Evolutionary conservation across 495 filamentous ascomycete species (phyloP).

Genomic region (Penicillium cosmopolitanum): DNA sequence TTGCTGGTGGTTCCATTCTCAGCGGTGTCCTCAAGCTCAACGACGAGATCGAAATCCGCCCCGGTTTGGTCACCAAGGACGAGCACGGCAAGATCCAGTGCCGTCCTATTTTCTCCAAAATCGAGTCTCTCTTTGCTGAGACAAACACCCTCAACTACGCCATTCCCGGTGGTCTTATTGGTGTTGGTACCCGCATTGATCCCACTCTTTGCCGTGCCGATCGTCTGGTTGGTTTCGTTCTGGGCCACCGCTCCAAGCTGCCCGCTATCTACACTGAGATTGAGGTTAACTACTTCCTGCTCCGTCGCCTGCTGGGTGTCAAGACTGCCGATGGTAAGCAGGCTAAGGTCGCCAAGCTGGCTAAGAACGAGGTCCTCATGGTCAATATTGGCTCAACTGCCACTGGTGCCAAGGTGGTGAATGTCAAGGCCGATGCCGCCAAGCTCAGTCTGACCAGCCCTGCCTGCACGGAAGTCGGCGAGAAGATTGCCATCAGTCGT

Average conservation of each 20-base stretch:
- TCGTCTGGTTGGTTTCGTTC: slow-evolving; percentile 96
- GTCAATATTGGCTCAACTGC: slow-evolving; percentile 98
- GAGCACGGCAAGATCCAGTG: slow-evolving; percentile 93
- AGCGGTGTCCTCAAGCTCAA: slow-evolving; percentile 94
- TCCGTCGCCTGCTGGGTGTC: slow-evolving; percentile 91
- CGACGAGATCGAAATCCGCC: slow-evolving; percentile 97
- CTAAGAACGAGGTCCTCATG: slow-evolving; percentile 98
- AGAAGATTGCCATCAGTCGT: slow-evolving; percentile 95
- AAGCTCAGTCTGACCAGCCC: slow-evolving; percentile 87
- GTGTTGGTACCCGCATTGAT: slow-evolving; percentile 96
- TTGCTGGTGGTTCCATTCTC: slow-evolving; percentile 94
- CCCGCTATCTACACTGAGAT: slow-evolving; percentile 96
- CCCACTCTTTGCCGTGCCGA: slow-evolving; percentile 94
- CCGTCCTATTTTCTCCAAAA: slow-evolving; percentile 92
- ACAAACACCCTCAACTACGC: slow-evolving; percentile 98
- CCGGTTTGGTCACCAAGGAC: slow-evolving; percentile 92
- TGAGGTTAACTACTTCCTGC: slow-evolving; percentile 98
- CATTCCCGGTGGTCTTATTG: slow-evolving; percentile 93
- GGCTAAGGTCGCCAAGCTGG: slow-evolving; percentile 95
- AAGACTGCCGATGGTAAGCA: slow-evolving; percentile 98
- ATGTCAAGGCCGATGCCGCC: slow-evolving; percentile 95
- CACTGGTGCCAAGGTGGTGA: slow-evolving; percentile 91
- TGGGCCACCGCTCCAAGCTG: slow-evolving; percentile 87
- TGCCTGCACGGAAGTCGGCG: slow-evolving; percentile 89
- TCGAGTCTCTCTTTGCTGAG: slow-evolving; percentile 94